These are phyloP conservation scores for Immersiella caudata DNA, from an alignment of 495 filamentous ascomycete species.

Conservation along the genomic window DNA sequence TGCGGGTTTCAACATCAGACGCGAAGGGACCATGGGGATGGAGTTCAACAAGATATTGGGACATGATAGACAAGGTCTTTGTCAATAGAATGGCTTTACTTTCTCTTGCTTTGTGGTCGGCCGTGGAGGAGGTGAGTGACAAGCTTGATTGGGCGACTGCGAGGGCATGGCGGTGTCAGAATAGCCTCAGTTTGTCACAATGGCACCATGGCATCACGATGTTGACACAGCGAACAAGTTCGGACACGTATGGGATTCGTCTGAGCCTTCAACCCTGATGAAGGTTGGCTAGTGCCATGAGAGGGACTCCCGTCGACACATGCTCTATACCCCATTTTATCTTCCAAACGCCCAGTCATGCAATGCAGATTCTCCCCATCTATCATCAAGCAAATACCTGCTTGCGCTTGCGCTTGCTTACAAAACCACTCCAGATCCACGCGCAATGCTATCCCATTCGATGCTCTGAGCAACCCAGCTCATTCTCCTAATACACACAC, in stretches of 20 bases:
- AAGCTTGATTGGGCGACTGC: too few relatives aligned
- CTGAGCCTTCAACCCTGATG: too few relatives aligned
- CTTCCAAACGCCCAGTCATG: slow-evolving; percentile 6
- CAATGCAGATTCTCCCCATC: not conserved
- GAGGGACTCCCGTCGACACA: not conserved
- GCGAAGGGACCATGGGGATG: slow-evolving; percentile 5
- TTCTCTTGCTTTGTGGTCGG: not conserved
- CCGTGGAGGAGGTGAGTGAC: too few relatives aligned
- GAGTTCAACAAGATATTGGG: slow-evolving; percentile 21
- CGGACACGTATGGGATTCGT: too few relatives aligned
- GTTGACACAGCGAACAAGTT: too few relatives aligned
- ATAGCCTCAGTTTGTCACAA: too few relatives aligned
- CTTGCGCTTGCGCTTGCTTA: not conserved
- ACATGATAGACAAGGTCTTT: slow-evolving; percentile 1
- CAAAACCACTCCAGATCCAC: not conserved
- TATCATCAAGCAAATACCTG: slow-evolving; percentile 5
- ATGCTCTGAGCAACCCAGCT: not conserved
- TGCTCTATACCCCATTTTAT: not conserved
- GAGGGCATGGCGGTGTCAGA: too few relatives aligned
- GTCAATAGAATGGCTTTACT: slow-evolving; percentile 1
- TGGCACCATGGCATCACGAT: too few relatives aligned
- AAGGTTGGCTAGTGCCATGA: too few relatives aligned
- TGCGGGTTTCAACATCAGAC: slow-evolving; percentile 18
- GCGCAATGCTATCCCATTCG: not conserved
- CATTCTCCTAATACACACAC: not conserved